Evolutionary conservation across 1,139 yeast species (phyloP), one percentile per base, ranked within the genome.

Genomic region (Saccharomyces hybrid): DNA sequence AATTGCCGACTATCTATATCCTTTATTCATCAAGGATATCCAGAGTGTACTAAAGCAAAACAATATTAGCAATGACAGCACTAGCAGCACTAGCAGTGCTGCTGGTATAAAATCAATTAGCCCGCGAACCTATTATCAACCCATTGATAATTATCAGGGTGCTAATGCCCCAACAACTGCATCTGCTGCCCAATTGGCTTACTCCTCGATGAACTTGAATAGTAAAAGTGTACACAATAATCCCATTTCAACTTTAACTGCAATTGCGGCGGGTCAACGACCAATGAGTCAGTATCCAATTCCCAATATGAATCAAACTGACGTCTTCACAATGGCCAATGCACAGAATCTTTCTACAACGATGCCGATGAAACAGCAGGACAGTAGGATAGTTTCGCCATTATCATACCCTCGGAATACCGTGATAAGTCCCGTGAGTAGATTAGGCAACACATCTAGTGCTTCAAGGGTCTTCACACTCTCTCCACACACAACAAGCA

Each of bases 11-110:
- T 71, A 85, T 63, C 78, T 90, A 61, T 90, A 88, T 69, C 97
- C 97, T 2, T 76, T 90, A 60, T 89, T 90, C 73, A 96, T 88
- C 51, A 81, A 88, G 61, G 96, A 89, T 70, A 88, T 89, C 64
- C 87, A 87, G 68, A 72, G 82, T 64, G 85, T 83, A 44, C 81
- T 86, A 54, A 83, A 69, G 53, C 72, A 68, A 53, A 70, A 70
- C 24, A 62, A 71, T 11, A 51, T 64, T 51, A 61, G 61, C 21
- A 34, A 27, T 27, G 28, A 26, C 2, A 26, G 31, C 31, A 4
- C 26, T 24, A 26, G 29, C 14, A 46, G 28, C 14, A 46, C 31
- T 28, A 38, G 44, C 3, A 38, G 44, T 9, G 9, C 24, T 6
- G 12, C 44, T 9, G 44, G 44, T 19, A 4, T 38, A 7, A 38